Evolutionary conservation across 2,329 filamentous ascomycete genomes (phyloP), one percentile per base, ranked within the genome.

Genomic region (Sporothrix sp.): DNA sequence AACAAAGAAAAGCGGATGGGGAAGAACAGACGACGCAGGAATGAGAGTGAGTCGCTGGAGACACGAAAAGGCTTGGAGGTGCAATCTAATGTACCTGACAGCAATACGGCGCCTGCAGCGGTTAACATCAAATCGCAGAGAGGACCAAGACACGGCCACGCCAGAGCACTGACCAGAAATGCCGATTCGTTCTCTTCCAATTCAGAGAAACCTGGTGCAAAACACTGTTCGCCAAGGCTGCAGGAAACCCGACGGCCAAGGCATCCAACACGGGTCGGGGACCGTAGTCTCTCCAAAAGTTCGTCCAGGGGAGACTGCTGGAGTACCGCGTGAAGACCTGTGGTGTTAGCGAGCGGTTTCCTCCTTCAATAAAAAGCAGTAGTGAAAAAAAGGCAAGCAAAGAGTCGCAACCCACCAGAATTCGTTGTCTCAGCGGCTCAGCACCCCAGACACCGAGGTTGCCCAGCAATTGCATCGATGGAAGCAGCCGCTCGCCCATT

Each of bases 241-340:
- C 66, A 1, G 71, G 70, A 32, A 73, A 56, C 6, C 72, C 71
- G 4, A 64, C 59, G 8, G 68, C 56, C 10, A 69, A 54, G 9
- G 69, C 58, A 3, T 62, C 61, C 7, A 58, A 27, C 14, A 62
- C n/a, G 3, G 68, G 65, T 35, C 65, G 65, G 14, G 58, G 62
- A 21, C 52, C 58, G 18, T 58, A 51, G 50, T 73, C 68, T 13
- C 62, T 58, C 14, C 58, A 57, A 25, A 66, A 61, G 44, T 78
- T 60, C 5, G 70, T 65, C 58, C 71, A 66, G 50, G 78, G 78
- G 1, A 74, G 70, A 2, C 74, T 65, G 14, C 68, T 61, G 1
- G 73, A 70, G 42, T 75, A 76, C 28, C 66, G 63, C 53, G 69
- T 70, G 59, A 78, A 80, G 2, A 79, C 66, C 75, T 78, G 32